Evolutionary conservation across 768 basidiomycete genomes (phyloP), one percentile per base, ranked within the genome.

Genomic region (Ramaria rubella): DNA sequence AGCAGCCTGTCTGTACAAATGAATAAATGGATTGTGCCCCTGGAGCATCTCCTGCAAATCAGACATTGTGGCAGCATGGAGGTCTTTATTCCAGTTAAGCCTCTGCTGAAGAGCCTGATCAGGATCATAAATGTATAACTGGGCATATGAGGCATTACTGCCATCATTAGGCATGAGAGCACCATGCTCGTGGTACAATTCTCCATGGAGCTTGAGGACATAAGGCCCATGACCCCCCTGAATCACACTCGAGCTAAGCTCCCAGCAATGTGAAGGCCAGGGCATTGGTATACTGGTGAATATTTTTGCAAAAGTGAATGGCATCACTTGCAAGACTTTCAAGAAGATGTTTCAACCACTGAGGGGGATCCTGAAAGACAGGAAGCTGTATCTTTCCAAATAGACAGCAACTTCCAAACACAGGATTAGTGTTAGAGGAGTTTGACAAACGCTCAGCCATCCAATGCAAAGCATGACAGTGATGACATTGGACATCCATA

Each of bases 251-350:
- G 26, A 70, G 59, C 5, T 60, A 43, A 1, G 70, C 68, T 5
- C 68, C 69, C 0, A 77, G 29, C 0, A 73, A 76, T 0, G 70
- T 73, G 52, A 77, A 75, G 0, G 74, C 63, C 45, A 78, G 63
- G 1, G 77, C 69, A 34, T 62, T 60, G 52, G 78, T 79, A 44
- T 77, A 77, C 27, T 72, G 68, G 11, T 68, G 61, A 5, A 77
- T 74, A 5, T 75, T 62, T 3, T 62, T 57, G 1, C 67, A 68
- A 26, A 76, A 75, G 5, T 63, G 55, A 24, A 58, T 58, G 12
- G 67, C 50, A 30, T 61, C 48, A 36, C 15, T 15, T 45, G 60
- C 58, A 23, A 34, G 34, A 46, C 42, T 49, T 23, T 21, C n/a
- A 8, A 60, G 64, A 1, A 67, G 30, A 12, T 55, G 14, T 1